Percentiles rank a stretch among this genome's conserved stretches.
Conservation (phyloP, 78 protist genomes). For the Dictyostelium capitatum region DNA sequence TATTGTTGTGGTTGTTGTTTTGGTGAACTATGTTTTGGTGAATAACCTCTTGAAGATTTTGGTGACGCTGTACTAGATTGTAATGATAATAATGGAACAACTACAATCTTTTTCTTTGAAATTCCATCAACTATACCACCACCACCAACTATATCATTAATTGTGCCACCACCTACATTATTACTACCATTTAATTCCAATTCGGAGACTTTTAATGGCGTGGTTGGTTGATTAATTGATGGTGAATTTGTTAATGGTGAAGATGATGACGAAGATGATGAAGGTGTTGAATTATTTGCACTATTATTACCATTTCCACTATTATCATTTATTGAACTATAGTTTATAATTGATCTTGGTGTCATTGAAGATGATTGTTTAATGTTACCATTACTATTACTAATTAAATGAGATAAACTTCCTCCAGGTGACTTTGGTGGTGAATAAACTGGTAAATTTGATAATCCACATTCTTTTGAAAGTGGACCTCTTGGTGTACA, state of each 20-base stretch:
- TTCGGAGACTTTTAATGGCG: not conserved
- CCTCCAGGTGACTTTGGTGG: slow-evolving; percentile 18
- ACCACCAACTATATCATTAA: not conserved
- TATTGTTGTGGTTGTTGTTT: slow-evolving; percentile 21
- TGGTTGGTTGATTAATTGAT: slow-evolving; percentile 1
- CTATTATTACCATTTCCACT: not conserved
- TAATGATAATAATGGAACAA: not conserved
- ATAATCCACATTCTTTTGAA: not conserved
- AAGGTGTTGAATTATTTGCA: not conserved
- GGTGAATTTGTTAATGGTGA: not conserved
- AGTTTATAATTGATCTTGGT: not conserved
- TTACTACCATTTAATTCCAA: not conserved
- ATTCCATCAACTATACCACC: no score
- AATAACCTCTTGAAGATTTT: not conserved
- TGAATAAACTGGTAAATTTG: not conserved
- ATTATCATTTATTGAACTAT: no score
- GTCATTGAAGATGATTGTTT: not conserved
- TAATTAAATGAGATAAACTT: not conserved
- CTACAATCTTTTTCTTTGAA: not conserved
- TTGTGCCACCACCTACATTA: not conserved
- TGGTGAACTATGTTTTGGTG: not conserved
- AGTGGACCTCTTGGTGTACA: slow-evolving; percentile 36
- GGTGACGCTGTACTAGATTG: not conserved
- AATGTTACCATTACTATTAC: not conserved
- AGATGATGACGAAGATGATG: slow-evolving; percentile 9